phyloP scores from a whole-genome alignment of 2,329 filamentous ascomycete species.

The Proliferodiscus dingleyae region DNA sequence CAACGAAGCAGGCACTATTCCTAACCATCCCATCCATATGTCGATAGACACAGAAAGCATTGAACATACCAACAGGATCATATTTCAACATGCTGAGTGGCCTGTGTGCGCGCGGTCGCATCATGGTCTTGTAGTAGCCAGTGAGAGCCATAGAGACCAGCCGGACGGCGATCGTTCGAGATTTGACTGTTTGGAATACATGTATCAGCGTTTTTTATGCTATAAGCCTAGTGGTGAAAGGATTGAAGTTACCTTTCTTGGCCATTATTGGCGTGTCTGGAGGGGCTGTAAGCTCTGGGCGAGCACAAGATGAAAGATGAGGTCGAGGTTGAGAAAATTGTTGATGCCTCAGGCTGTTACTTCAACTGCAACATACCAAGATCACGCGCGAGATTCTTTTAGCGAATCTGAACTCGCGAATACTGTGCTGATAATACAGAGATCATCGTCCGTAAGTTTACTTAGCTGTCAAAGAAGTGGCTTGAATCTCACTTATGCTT shows the following conservation, averaged over 20 bases:
- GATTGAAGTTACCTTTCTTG: not conserved
- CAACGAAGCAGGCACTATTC: too few relatives aligned
- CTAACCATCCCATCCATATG: too few relatives aligned
- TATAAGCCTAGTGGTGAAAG: not conserved
- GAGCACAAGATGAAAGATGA: not conserved
- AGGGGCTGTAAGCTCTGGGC: not conserved
- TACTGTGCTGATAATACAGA: too few relatives aligned
- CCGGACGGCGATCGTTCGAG: constrained; percentile 86
- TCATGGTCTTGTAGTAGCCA: constrained; percentile 91
- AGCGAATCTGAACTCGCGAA: too few relatives aligned
- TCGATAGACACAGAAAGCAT: not conserved
- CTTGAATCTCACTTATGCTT: too few relatives aligned
- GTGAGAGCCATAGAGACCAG: constrained; percentile 98
- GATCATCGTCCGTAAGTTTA: too few relatives aligned
- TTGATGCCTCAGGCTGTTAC: not conserved
- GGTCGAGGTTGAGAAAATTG: not conserved
- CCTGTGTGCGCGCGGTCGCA: constrained; percentile 71
- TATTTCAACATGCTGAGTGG: constrained; percentile 99
- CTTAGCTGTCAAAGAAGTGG: too few relatives aligned
- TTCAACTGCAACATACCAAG: too few relatives aligned
- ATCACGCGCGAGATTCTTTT: too few relatives aligned
- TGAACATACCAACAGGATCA: constrained; percentile 74
- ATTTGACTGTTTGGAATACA: constrained; percentile 49
- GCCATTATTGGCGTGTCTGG: not conserved
- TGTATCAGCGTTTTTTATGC: not conserved